These are phyloP conservation scores for Aquilaria sinensis DNA, from an alignment of 345 rosid genomes.

Conservation along the genomic window DNA sequence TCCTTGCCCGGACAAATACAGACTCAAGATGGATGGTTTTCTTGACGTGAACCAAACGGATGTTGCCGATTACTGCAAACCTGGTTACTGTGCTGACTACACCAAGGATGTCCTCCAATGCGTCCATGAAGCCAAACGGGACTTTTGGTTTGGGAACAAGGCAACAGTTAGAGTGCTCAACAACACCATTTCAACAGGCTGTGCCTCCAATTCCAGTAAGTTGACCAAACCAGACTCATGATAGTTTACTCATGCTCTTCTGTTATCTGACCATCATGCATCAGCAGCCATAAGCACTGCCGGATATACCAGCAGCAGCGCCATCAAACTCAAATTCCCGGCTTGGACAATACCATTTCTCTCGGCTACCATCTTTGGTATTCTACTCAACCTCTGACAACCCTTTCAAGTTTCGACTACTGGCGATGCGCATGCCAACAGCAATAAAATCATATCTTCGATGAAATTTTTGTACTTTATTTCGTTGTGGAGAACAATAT, in stretches of 20 bases:
- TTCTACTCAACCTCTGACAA: too few species aligned
- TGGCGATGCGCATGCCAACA: too few species aligned
- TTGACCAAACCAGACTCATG: neutral
- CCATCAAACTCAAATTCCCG: neutral
- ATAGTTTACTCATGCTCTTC: neutral
- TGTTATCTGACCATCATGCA: too few species aligned
- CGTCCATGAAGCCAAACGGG: conserved; percentile 18
- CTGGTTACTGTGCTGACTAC: conserved; percentile 12
- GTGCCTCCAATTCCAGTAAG: neutral
- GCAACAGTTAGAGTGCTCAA: conserved; percentile 12
- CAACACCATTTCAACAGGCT: conserved; percentile 11
- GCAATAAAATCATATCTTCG: too few species aligned
- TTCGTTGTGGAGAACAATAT: too few species aligned
- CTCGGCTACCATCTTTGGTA: neutral
- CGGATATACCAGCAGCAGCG: too few species aligned
- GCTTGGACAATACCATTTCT: neutral
- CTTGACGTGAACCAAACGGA: conserved; percentile 15
- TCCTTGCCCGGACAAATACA: conserved; percentile 6
- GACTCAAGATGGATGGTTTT: conserved; percentile 19
- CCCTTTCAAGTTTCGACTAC: too few species aligned
- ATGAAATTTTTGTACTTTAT: too few species aligned
- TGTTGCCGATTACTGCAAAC: conserved; percentile 14
- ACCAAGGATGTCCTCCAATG: conserved; percentile 19
- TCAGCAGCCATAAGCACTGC: too few species aligned
- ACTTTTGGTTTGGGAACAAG: conserved; percentile 31